Evolutionary conservation across 1,139 yeast species (phyloP).

Genomic region (Diutina catenulata): DNA sequence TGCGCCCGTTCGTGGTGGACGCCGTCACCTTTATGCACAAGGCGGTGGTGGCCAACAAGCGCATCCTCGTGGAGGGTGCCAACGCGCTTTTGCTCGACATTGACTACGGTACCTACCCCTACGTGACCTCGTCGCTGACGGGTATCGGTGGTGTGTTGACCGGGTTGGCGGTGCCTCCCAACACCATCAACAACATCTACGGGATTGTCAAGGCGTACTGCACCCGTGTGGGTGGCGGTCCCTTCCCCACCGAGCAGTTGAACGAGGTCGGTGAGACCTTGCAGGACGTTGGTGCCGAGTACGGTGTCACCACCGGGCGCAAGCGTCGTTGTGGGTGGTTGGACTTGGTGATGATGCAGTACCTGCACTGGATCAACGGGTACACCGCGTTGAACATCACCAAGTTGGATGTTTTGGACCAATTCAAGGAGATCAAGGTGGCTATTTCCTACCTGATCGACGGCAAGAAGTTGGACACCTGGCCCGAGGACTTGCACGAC

Average conservation of each 20-base stretch:
- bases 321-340: slow-evolving; percentile 99
- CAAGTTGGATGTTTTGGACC: slow-evolving; percentile 87
- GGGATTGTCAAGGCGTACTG: slow-evolving; percentile 99
- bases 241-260: slow-evolving; percentile 96
- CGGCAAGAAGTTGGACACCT: slow-evolving; percentile 61
- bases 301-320: slow-evolving; percentile 98
- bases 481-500: slow-evolving; percentile 85
- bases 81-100: slow-evolving; percentile 96
- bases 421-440: slow-evolving; percentile 76
- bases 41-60: slow-evolving; percentile 68
- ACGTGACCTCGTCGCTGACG: slow-evolving; percentile 90
- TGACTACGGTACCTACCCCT: slow-evolving; percentile 97
- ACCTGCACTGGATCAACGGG: slow-evolving; percentile 85
- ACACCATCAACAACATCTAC: slow-evolving; percentile 60
- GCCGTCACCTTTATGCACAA: slow-evolving; percentile 83
- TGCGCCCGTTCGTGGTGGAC: slow-evolving; percentile 90
- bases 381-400: slow-evolving; percentile 88
- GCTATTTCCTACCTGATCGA: slow-evolving; percentile 72
- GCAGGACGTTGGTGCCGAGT: slow-evolving; percentile 90
- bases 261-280: slow-evolving; percentile 77
- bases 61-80: slow-evolving; percentile 93
- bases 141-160: slow-evolving; percentile 98
- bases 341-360: slow-evolving; percentile 87
- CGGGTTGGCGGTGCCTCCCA: slow-evolving; percentile 93
- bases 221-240: slow-evolving; percentile 98